Evolutionary conservation across 148 eudicot species (phyloP), one percentile per base, ranked within the genome.

Genomic region (Amaranthus palmeri): DNA sequence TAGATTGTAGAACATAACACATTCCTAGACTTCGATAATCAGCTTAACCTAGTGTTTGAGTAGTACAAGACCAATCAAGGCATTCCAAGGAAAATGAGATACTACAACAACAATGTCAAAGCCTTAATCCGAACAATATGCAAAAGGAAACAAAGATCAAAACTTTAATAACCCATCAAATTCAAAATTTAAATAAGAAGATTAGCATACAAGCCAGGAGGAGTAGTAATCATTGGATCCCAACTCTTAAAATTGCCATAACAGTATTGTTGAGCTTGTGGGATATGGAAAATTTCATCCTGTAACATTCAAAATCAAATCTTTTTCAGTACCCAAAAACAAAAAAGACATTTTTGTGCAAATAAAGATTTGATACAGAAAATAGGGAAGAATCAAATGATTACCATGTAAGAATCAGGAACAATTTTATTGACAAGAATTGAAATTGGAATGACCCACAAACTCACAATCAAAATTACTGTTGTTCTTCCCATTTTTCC

Each of bases 191-290:
- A 17, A 49, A 49, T 15, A 4, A 47, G 55, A 17, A 0, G 42
- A 43, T 2, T 42, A 45, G 80, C 92, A 80, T 77, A 91, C 97
- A 95, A 51, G 78, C 88, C 96, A 83, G 99, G 99, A 45, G 97
- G 99, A 65, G 99, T 95, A 47, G 99, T 95, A 80, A 95, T 95
- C 97, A 92, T 95, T 65, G 99, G 99, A 83, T 95, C 99, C 99
- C 99, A 95, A 18, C 82, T 86, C 68, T 63, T 76, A 79, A 95
- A 92, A 83, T 90, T 84, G 63, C 88, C 96, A 13, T 80, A 80
- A 80, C 99, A 95, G 72, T 95, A 92, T 57, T 92, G 84, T 55
- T 88, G 92, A 53, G 93, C 93, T 80, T 95, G 99, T 61, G 96
- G 97, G 42, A 95, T 83, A 64, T 95, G 99, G 67, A 92, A 92